Evolutionary conservation across 345 rosid genomes (phyloP), one percentile per base, ranked within the genome.

Genomic region (Camelina sativa): DNA sequence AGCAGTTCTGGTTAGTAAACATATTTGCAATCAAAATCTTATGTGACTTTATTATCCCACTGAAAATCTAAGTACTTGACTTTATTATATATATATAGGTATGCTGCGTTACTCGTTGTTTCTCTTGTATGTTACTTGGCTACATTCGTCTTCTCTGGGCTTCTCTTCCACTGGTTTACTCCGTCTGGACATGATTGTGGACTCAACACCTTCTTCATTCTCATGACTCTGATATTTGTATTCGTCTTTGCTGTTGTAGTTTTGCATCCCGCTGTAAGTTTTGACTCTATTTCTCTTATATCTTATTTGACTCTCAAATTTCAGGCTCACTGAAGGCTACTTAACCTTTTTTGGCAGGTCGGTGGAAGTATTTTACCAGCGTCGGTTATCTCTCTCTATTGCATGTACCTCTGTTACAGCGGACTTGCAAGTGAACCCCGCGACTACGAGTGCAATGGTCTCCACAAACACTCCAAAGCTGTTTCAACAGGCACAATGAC

Each of bases 101-200:
- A 86, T 46, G 76, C 85, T 52, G 97, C 97, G 53, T 79, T 96
- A 53, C 81, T 96, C 28, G 89, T 79, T 16, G 93, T 92, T 64
- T 92, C 98, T 37, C 94, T 96, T 73, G 87, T 92, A 37, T 92
- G 98, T 78, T 96, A 91, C 65, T 61, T 88, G 81, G 86, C 84
- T 47, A 84, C 98, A 30, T 89, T 92, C 43, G 96, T 80, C 80
- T 92, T 96, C 84, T 89, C 99, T 30, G 99, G 98, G 67, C 78
- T 96, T 83, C 99, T 96, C 73, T 96, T 92, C 81, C 95, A 96
- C 70, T 88, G 93, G 88, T 96, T 96, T 84, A 83, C 96, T 62
- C 98, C 99, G 53, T 96, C 98, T 68, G 97, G 97, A 73, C 94
- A 92, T 56, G 97, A 92, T 56, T 96, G 99, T 86, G 99, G 96